Evolutionary conservation across 257 asterid species (phyloP), one percentile per base, ranked within the genome.

Genomic region (Solanum habrochaites): DNA sequence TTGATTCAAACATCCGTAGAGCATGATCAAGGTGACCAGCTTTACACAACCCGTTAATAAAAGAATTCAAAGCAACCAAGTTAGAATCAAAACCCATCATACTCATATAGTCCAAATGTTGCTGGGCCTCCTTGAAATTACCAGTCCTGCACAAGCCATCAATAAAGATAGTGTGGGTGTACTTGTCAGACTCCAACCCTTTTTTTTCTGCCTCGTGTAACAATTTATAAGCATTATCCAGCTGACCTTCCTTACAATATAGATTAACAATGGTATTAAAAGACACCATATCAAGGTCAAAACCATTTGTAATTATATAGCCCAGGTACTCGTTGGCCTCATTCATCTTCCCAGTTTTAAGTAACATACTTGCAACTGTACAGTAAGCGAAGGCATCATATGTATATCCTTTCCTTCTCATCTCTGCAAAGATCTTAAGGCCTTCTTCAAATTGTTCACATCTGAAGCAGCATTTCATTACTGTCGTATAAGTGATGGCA

Each of bases 401-500:
- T 11, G 95, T 91, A 87, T 94, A 97, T 78, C 99, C 99, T 85
- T 91, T 89, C 29, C 88, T 90, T 92, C 94, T 95, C 99, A 97
- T 95, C 93, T 95, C 97, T 31, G 47, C 64, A 78, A 94, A 95
- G 71, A 95, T 83, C 84, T 91, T 90, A 84, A 95, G 86, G 67
- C 98, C 99, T 88, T 93, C 93, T 27, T 88, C 87, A 47, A 92
- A 88, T 85, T 90, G 89, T 74, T 89, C 89, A 82, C 89, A 72
- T 86, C 87, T 93, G 86, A 95, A 97, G 90, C 92, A 90, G 86
- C 95, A 90, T 62, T 94, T 97, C 94, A 97, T 91, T 82, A 94
- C 87, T 5, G 96, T 91, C 35, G 98, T 97, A 90, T 97, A 97
- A 78, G 99, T 94, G 82, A 97, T 90, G 73, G 98, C 97, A 91